Percentiles rank a stretch among this genome's conserved stretches.
Evolutionary conservation across 2,329 filamentous ascomycete species (phyloP).

Genomic region (Calonectria crousiana): DNA sequence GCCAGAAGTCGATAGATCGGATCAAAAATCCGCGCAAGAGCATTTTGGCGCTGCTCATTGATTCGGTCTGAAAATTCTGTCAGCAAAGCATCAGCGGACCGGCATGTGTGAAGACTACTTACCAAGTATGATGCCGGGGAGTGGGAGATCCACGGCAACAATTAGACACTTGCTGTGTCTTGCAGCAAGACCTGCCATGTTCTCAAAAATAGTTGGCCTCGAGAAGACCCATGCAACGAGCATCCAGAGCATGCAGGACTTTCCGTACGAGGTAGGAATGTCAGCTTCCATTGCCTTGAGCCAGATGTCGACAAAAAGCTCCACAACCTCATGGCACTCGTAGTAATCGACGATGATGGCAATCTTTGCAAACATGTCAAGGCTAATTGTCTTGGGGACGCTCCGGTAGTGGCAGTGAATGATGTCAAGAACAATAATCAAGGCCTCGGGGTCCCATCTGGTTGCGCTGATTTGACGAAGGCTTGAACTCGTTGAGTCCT

Average conservation of each 20-base stretch:
- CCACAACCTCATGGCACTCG: slow-evolving; percentile 42
- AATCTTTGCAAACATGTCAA: slow-evolving; percentile 43
- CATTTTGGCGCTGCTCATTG: background rate
- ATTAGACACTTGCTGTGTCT: slow-evolving; percentile 20
- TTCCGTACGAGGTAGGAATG: slow-evolving; percentile 6
- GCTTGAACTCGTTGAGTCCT: background rate
- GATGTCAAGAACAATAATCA: slow-evolving; percentile 45
- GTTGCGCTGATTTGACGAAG: slow-evolving; percentile 24
- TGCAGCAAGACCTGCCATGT: slow-evolving; percentile 22
- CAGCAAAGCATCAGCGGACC: background rate
- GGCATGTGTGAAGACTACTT: background rate
- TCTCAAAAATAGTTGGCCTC: background rate
- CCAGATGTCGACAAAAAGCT: slow-evolving; percentile 32
- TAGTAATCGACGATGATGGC: slow-evolving; percentile 48
- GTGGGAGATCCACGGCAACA: background rate
- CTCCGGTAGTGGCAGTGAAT: slow-evolving; percentile 43
- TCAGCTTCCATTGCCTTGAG: background rate
- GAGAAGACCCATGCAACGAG: slow-evolving; percentile 36
- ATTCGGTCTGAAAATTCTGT: slow-evolving; percentile 9
- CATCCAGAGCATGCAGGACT: slow-evolving; percentile 20
- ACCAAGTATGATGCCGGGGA: slow-evolving; percentile 11
- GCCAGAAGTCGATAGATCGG: slow-evolving; percentile 5
- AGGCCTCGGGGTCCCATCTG: slow-evolving; percentile 44
- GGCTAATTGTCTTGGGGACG: slow-evolving; percentile 34
- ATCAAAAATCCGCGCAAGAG: background rate